These are phyloP conservation scores for Tylopilus felleus DNA, from an alignment of 768 basidiomycete genomes.

Conservation along the genomic window DNA sequence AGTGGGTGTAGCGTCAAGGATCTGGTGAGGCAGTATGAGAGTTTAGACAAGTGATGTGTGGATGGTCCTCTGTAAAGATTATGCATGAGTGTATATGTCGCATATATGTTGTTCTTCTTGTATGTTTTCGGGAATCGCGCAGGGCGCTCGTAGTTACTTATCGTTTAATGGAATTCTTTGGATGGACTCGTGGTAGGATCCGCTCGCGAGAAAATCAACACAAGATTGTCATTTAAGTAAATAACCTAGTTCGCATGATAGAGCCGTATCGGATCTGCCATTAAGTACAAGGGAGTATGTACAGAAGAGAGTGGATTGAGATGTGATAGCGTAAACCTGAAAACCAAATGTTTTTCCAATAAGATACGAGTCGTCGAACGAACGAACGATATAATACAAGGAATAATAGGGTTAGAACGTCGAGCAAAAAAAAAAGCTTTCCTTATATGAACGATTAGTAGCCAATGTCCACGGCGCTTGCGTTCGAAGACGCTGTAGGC, in stretches of 20 bases:
- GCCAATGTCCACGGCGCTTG: not conserved
- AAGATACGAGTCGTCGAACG: not conserved
- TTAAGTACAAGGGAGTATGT: not conserved
- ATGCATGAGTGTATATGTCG: not conserved
- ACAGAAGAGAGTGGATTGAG: not conserved
- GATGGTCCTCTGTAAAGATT: not conserved
- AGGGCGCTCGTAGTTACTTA: slow-evolving; percentile 2
- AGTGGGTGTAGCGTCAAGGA: slow-evolving; percentile 75
- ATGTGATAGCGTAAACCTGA: not conserved
- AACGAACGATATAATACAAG: not conserved
- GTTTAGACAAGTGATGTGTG: slow-evolving; percentile 14
- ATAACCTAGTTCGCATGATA: not conserved
- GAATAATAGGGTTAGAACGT: not conserved
- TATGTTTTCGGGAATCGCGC: slow-evolving; percentile 14
- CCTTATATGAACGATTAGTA: not conserved
- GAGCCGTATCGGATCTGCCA: not conserved
- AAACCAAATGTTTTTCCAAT: not conserved
- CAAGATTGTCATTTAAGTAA: not conserved
- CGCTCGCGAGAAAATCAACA: not conserved
- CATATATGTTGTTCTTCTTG: slow-evolving; percentile 4
- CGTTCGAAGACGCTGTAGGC: slow-evolving; percentile 1
- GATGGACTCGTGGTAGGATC: not conserved
- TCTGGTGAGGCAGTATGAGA: slow-evolving; percentile 62
- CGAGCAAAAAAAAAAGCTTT: not conserved
- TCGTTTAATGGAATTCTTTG: not conserved